Evolutionary conservation across 495 filamentous ascomycete species (phyloP).

Genomic region (Neurospora sp.): DNA sequence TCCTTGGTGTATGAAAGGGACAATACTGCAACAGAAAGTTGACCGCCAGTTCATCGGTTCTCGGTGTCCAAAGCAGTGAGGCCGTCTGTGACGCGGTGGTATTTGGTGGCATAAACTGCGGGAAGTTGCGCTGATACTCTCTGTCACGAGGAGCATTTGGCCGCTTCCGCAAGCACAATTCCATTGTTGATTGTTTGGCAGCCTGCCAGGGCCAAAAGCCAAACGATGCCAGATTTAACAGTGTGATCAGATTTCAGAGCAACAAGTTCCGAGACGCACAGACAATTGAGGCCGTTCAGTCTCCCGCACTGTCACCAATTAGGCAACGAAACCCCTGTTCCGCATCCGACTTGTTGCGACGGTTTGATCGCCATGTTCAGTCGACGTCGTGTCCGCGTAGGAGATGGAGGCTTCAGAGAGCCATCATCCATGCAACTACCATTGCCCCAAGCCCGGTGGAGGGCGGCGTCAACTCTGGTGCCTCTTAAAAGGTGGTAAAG

Average conservation of each 20-base stretch:
- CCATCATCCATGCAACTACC: slow-evolving; percentile 14
- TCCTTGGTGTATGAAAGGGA: slow-evolving; percentile 18
- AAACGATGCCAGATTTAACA: slow-evolving; percentile 17
- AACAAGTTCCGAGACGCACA: slow-evolving; percentile 21
- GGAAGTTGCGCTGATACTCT: not conserved
- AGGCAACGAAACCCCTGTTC: slow-evolving; percentile 6
- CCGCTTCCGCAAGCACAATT: slow-evolving; percentile 6
- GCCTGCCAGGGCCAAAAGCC: slow-evolving; percentile 7
- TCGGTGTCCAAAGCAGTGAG: not conserved
- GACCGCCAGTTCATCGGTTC: slow-evolving; percentile 26
- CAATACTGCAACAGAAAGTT: slow-evolving; percentile 12
- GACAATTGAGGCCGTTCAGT: slow-evolving; percentile 6
- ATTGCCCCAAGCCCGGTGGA: slow-evolving; percentile 8
- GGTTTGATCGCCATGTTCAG: slow-evolving; percentile 16
- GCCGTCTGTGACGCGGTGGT: not conserved
- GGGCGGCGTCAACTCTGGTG: not conserved
- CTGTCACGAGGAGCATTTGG: not conserved
- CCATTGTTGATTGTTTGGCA: slow-evolving; percentile 19
- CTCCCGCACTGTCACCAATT: not conserved
- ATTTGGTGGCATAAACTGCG: not conserved
- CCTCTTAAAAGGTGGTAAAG: not conserved
- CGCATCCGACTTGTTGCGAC: slow-evolving; percentile 11
- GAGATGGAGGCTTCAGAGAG: slow-evolving; percentile 12
- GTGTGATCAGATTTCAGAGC: slow-evolving; percentile 13
- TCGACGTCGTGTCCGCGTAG: slow-evolving; percentile 10